Conservation (phyloP, 805 yeast species). For the Saturnispora serradocipensis region DNA sequence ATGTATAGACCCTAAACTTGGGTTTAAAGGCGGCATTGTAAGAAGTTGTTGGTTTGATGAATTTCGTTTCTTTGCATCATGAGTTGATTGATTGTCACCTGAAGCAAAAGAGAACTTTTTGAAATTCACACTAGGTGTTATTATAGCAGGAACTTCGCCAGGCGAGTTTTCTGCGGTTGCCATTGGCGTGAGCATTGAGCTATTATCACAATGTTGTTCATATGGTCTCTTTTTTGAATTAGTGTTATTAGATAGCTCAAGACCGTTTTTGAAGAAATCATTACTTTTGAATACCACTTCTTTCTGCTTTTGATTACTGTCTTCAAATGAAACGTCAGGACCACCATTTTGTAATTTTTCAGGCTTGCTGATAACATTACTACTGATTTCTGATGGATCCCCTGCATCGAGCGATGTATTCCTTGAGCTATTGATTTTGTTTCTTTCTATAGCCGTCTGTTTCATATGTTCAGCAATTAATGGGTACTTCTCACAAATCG, state of each 20-base stretch:
- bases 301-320: not conserved
- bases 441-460: constrained; percentile 49
- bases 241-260: not conserved
- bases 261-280: not conserved
- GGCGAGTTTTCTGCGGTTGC: not conserved
- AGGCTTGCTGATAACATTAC: not conserved
- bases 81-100: not conserved
- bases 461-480: constrained; percentile 49
- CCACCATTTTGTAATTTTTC: not conserved
- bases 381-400: not conserved
- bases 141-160: not conserved
- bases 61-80: not conserved
- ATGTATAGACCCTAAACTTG: constrained; percentile 21
- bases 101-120: constrained; percentile 8
- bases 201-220: not conserved
- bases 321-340: not conserved
- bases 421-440: constrained; percentile 21
- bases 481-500: constrained; percentile 51
- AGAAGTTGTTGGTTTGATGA: not conserved
- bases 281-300: not conserved
- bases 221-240: not conserved
- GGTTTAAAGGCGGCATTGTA: constrained; percentile 21
- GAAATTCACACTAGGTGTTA: constrained; percentile 1
- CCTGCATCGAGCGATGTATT: not conserved
- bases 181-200: not conserved